Conservation (phyloP, 148 eudicot species). For the Nepenthes mirabilis region DNA sequence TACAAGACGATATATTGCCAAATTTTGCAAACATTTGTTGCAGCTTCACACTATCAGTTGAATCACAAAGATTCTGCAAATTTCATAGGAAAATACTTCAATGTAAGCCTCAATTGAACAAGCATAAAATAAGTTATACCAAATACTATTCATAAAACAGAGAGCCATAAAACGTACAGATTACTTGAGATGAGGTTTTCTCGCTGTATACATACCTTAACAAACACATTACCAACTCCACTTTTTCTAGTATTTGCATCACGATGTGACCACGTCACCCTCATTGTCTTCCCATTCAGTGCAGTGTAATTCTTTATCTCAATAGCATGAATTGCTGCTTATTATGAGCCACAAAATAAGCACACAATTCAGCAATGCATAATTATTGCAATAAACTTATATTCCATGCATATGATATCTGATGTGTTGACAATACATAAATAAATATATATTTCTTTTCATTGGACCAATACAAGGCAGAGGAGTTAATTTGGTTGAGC, state of each 20-base stretch:
- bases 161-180: background rate
- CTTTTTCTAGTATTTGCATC: conserved; percentile 60
- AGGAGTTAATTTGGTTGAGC: too few species aligned
- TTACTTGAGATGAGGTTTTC: background rate
- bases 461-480: too few species aligned
- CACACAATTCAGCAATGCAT: too few species aligned
- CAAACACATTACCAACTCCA: conserved; percentile 64
- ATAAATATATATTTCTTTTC: too few species aligned
- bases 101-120: too few species aligned
- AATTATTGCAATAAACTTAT: too few species aligned
- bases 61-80: conserved; percentile 47
- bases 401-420: too few species aligned
- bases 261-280: conserved; percentile 69
- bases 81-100: background rate
- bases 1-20: conserved; percentile 56
- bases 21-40: conserved; percentile 47
- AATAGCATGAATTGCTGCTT: conserved; percentile 48
- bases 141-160: background rate
- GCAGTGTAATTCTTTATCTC: conserved; percentile 50
- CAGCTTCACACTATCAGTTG: conserved; percentile 42
- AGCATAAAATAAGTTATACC: background rate
- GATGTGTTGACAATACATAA: too few species aligned
- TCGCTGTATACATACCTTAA: conserved; percentile 35
- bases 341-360: background rate
- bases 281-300: conserved; percentile 38